These are phyloP conservation scores for Tephrocybe rancida DNA, from an alignment of 768 basidiomycete genomes.

Conservation along the genomic window DNA sequence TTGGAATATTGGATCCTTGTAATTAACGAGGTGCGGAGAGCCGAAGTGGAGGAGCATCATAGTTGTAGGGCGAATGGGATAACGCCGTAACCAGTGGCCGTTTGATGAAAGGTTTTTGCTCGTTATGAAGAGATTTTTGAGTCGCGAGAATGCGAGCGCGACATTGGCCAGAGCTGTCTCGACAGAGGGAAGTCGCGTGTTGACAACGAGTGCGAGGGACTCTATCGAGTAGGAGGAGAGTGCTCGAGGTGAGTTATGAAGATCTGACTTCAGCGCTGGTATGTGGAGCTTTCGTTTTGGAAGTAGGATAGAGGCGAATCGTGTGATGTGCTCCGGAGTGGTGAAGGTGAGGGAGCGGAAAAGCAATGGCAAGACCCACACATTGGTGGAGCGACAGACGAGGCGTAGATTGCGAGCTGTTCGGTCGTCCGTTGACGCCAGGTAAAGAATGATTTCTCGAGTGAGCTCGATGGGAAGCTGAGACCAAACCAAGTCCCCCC, in stretches of 20 bases:
- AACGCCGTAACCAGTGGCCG: slow-evolving; percentile 35
- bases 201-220: slow-evolving; percentile 32
- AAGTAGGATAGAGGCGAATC: slow-evolving; percentile 30
- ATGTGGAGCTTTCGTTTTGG: slow-evolving; percentile 29
- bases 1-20: slow-evolving; percentile 34
- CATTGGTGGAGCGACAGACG: slow-evolving; percentile 33
- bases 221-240: slow-evolving; percentile 34
- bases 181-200: slow-evolving; percentile 32
- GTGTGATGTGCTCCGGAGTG: slow-evolving; percentile 26
- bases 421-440: slow-evolving; percentile 23
- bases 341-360: slow-evolving; percentile 31
- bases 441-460: slow-evolving; percentile 31
- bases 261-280: slow-evolving; percentile 26
- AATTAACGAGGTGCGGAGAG: slow-evolving; percentile 33
- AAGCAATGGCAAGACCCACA: slow-evolving; percentile 35
- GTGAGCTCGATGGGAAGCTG: slow-evolving; percentile 34
- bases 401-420: slow-evolving; percentile 32
- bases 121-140: slow-evolving; percentile 35
- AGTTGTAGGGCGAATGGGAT: slow-evolving; percentile 29
- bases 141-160: slow-evolving; percentile 29
- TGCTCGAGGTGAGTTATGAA: slow-evolving; percentile 28
- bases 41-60: slow-evolving; percentile 37
- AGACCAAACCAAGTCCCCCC: too few relatives aligned
- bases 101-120: slow-evolving; percentile 33
- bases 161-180: slow-evolving; percentile 33